A percentile compares a stretch with the other conserved stretches of the same genome.
These are phyloP conservation scores for Piper longum DNA, from an alignment of 164 flowering plant genomes.

Conservation along the genomic window DNA sequence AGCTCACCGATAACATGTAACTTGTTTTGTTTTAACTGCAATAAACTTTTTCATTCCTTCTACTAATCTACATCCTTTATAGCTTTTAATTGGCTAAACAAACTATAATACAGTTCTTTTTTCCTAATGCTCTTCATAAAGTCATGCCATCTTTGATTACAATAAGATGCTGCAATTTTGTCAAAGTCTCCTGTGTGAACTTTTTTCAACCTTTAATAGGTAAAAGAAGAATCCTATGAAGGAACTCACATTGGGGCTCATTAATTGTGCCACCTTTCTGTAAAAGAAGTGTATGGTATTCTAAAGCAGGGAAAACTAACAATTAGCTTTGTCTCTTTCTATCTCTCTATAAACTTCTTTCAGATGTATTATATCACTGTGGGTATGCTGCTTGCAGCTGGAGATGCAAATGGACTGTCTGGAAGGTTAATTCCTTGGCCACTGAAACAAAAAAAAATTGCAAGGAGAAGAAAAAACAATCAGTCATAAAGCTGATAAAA, in stretches of 20 bases:
- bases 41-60: slow-evolving; percentile 2
- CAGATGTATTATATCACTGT: slow-evolving; percentile 20
- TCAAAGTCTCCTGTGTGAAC: slow-evolving; percentile 7
- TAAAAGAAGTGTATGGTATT: slow-evolving; percentile 6
- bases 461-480: not conserved
- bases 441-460: slow-evolving; percentile 4
- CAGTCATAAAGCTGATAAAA: not conserved
- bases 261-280: not conserved
- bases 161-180: slow-evolving; percentile 6
- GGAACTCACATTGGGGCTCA: not conserved
- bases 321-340: slow-evolving; percentile 5
- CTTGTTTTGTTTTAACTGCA: slow-evolving; percentile 5
- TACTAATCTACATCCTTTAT: slow-evolving; percentile 8
- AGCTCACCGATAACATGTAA: no score
- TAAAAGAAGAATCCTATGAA: not conserved
- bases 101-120: slow-evolving; percentile 12
- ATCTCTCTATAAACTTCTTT: not conserved
- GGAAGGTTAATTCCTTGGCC: slow-evolving; percentile 45
- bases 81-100: slow-evolving; percentile 13
- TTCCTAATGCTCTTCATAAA: slow-evolving; percentile 4
- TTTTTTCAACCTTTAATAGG: not conserved
- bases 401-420: slow-evolving; percentile 60
- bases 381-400: slow-evolving; percentile 28
- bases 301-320: slow-evolving; percentile 8
- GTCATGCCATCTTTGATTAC: slow-evolving; percentile 9